Evolutionary conservation across 2,329 filamentous ascomycete species (phyloP), one percentile per base, ranked within the genome.

Genomic region (Sporothrix pallida): DNA sequence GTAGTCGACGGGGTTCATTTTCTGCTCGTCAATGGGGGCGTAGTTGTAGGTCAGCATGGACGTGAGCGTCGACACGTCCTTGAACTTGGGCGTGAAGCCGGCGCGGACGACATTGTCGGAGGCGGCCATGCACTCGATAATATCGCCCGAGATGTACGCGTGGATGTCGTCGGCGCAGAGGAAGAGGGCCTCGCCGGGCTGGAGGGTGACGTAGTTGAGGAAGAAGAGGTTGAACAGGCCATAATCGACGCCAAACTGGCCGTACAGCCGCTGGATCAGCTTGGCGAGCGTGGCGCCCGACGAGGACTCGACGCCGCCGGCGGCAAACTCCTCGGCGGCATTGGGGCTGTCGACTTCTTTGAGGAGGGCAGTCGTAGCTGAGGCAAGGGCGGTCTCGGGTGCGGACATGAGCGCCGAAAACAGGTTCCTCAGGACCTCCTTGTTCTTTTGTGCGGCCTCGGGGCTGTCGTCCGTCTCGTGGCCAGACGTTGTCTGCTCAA

Each of bases 61-160:
- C 48, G 95, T 94, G 12, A 99, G 87, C 0, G 94, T 98, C 72
- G 90, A 84, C 26, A 98, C 93, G 78, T 99, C 96, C 84, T 98
- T 98, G 88, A 97, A 99, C 82, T 99, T 99, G 73, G 96, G 96
- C 0, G 96, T 99, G 83, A 99, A 96, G 60, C 96, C 96, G 0
- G 96, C 96, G 73, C 96, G 94, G 70, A 99, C 95, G 50, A 99
- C 96, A 77, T 99, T 99, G 87, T 99, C 96, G n/a, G 93, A 97
- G 9, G 94, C 92, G 0, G 96, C 96, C 96, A 99, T 99, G 86
- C 96, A 99, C 83, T 99, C 96, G 81, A 99, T 94, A 78, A 99
- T 97, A 80, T 99, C 95, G 74, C 93, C 93, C 2, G 91, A 93
- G 60, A 97, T 84, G 82, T 99, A 99, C 68, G 96, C 96, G 81